Base-by-base conservation (phyloP, 176 grass and related monocot species). In the Carex pumila region DNA sequence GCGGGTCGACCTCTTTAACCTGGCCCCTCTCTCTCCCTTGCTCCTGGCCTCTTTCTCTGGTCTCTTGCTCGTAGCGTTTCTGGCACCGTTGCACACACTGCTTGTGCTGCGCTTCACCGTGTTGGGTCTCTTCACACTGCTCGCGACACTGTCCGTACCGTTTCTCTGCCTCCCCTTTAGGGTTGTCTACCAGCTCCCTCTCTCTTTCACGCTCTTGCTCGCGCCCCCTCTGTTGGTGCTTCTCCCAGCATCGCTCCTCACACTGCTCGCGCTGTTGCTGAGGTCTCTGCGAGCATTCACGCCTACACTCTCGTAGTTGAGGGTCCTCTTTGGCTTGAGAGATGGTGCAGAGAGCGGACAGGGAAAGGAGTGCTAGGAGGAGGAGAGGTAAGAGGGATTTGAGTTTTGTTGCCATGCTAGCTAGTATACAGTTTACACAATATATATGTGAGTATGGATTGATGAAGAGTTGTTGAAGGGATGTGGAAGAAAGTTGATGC, bases 321-420 rank as follows among this genome's bases (percentile, higher is more conserved):
- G 52, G 39, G 7, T 81, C 39, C 2, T 72, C 68, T 30, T 83
- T 84, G 14, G 86, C 86, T 17, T 79, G 12, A 30, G 86, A 67
- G 3, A 75, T 11, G 5, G 86, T 75, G 13, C 81, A 81, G 43
- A 66, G 74, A 49, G 83, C 31, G 54, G 59, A 91, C 25, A 97
- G 86, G 78, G 87, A 19, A 10, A 86, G 63, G 25, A 88, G 0
- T 1, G 65, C 53, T 21, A 93, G 75, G 71, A 90, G 31, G 43
- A 90, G 69, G 14, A 81, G 32, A 56, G 73, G 65, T 1, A 62
- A 25, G 17, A 85, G n/a, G 21, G 59, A 54, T 72, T 79, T 79
- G 41, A 10, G 14, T 81, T 72, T 84, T 54, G 8, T 85, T 50
- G 29, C 85, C 92, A 94, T 97, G 43, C 5, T 45, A 45, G 12